phyloP scores from a whole-genome alignment of 2,329 filamentous ascomycete genomes.

The Penicillium digitatum region DNA sequence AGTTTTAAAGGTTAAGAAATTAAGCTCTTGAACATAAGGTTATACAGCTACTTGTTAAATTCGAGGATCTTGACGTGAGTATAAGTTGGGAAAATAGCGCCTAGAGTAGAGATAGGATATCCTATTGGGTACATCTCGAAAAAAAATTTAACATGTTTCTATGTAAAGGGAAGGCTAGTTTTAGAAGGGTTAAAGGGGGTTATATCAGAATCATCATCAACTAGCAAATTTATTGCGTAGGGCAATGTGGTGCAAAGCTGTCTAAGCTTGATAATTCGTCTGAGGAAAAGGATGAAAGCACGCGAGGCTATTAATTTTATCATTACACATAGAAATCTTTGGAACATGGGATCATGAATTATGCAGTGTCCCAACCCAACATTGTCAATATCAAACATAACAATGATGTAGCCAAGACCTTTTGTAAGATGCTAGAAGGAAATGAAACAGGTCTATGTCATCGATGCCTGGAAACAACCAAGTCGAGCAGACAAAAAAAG shows the following conservation, averaged over 20 bases:
- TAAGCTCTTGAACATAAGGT: no score
- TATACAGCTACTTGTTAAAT: no score
- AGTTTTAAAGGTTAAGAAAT: no score
- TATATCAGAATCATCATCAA: no score
- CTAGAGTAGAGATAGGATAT: no score
- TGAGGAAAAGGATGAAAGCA: not conserved
- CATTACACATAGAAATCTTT: constrained; percentile 22
- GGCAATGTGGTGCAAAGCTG: not conserved
- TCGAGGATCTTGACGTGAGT: no score
- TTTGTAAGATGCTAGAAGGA: constrained; percentile 22
- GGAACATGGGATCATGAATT: constrained; percentile 18
- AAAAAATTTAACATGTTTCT: no score
- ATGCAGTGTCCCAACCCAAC: not conserved
- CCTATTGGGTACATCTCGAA: no score
- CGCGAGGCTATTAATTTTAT: constrained; percentile 4
- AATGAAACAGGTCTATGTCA: constrained; percentile 25
- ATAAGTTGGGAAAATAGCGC: no score
- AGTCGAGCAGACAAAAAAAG: constrained; percentile 20
- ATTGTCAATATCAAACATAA: constrained; percentile 7
- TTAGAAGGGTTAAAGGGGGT: no score
- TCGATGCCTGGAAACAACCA: constrained; percentile 15
- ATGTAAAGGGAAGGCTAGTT: no score
- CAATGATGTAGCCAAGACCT: constrained; percentile 9
- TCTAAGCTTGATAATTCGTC: not conserved
- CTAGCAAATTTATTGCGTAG: no score